phyloP scores from a whole-genome alignment of 208 protist genomes.

The Acanthamoeba rhysodes region DNA sequence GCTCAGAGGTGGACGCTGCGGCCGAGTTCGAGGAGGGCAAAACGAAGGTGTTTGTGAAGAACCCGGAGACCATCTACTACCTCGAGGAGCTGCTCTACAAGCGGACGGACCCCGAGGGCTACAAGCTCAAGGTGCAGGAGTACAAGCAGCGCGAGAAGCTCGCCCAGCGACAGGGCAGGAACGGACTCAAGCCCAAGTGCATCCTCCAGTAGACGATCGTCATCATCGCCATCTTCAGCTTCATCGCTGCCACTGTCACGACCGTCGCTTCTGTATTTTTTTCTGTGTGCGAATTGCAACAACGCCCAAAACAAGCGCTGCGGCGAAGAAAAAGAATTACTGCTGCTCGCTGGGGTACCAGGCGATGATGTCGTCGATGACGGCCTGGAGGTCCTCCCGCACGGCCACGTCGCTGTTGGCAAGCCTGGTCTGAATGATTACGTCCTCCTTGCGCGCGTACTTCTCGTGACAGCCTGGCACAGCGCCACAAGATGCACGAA shows the following conservation, averaged over 20 bases:
- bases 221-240: too few relatives aligned
- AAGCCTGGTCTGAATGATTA: slow-evolving; percentile 52
- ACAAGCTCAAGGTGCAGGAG: slow-evolving; percentile 81
- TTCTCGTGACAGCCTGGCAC: slow-evolving; percentile 56
- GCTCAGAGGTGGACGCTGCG: slow-evolving; percentile 82
- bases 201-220: slow-evolving; percentile 74
- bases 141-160: slow-evolving; percentile 85
- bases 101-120: slow-evolving; percentile 83
- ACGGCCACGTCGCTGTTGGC: not conserved
- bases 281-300: too few relatives aligned
- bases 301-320: too few relatives aligned
- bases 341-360: not conserved
- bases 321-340: not conserved
- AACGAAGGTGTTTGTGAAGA: slow-evolving; percentile 96
- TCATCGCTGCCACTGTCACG: too few relatives aligned
- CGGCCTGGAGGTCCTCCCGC: slow-evolving; percentile 17
- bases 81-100: slow-evolving; percentile 94
- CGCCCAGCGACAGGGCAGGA: slow-evolving; percentile 77
- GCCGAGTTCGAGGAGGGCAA: slow-evolving; percentile 91
- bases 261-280: too few relatives aligned
- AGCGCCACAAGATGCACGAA: too few relatives aligned
- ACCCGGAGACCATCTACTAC: slow-evolving; percentile 93
- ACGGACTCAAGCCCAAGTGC: slow-evolving; percentile 83
- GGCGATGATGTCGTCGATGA: slow-evolving; percentile 32
- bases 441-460: slow-evolving; percentile 67